A percentile compares a stretch with the other conserved stretches of the same genome.
Evolutionary conservation across 116 monocot species (phyloP).

Genomic region (Zostera marina): DNA sequence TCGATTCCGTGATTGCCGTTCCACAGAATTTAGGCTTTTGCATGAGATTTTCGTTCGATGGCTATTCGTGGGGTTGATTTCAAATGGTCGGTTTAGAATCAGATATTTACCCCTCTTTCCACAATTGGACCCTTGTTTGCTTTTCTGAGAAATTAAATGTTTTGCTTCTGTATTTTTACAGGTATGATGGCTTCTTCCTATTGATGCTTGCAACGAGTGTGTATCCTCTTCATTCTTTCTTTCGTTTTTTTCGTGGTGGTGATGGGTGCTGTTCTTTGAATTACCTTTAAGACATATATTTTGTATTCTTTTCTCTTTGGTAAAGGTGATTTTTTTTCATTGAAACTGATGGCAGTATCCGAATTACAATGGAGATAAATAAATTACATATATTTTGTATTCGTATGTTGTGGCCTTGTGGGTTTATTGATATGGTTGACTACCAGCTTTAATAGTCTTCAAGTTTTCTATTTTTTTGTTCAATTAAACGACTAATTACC

Average conservation of each 20-base stretch:
- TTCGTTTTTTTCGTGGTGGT: not conserved
- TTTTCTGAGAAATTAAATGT: constrained; percentile 4
- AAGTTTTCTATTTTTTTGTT: not conserved
- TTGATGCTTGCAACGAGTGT: constrained; percentile 98
- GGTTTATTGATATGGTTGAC: no score
- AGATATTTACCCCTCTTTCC: not conserved
- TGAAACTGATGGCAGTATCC: no score
- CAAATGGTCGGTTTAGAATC: constrained; percentile 84
- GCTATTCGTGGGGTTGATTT: constrained; percentile 88
- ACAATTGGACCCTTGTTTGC: not conserved
- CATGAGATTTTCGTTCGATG: constrained; percentile 21
- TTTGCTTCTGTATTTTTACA: constrained; percentile 10
- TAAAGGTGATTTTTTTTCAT: no score
- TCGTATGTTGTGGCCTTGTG: no score
- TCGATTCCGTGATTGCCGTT: not conserved
- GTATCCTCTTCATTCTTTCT: constrained; percentile 33
- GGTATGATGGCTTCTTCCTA: constrained; percentile 99
- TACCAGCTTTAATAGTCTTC: no score
- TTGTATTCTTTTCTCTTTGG: no score
- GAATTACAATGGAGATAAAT: no score
- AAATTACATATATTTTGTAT: no score
- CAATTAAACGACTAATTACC: no score
- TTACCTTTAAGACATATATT: no score
- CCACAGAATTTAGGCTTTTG: not conserved
- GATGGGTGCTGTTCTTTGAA: not conserved